Evolutionary conservation across 768 basidiomycete genomes (phyloP).

Genomic region (Phaffia tasmanica): DNA sequence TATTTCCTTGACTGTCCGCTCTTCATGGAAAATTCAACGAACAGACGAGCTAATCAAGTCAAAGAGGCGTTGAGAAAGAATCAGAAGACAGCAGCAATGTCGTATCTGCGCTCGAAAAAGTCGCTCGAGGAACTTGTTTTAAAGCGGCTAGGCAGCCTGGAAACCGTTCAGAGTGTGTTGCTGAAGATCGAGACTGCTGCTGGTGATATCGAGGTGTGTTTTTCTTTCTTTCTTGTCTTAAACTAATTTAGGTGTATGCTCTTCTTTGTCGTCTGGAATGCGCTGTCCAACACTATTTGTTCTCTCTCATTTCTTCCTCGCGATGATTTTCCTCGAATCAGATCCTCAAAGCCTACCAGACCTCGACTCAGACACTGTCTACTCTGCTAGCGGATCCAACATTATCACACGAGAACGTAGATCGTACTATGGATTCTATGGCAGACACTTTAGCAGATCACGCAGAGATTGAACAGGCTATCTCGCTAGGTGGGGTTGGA

Average conservation of each 20-base stretch:
- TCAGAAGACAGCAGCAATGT: constrained; percentile 62
- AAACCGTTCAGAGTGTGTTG: constrained; percentile 63
- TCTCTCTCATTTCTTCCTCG: not conserved
- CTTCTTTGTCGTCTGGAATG: constrained; percentile 2
- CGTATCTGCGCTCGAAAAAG: constrained; percentile 68
- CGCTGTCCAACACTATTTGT: constrained; percentile 10
- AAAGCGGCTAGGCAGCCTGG: constrained; percentile 62
- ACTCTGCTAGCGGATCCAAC: constrained; percentile 68
- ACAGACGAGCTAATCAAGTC: constrained; percentile 58
- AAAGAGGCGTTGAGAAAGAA: constrained; percentile 54
- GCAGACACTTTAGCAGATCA: constrained; percentile 73
- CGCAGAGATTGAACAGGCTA: constrained; percentile 66
- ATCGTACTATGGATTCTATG: constrained; percentile 76
- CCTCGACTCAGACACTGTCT: constrained; percentile 64
- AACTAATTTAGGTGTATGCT: not conserved
- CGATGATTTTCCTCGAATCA: constrained; percentile 32
- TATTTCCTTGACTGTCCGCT: not conserved
- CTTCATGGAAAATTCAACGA: not conserved
- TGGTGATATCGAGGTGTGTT: constrained; percentile 66
- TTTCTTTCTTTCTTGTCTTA: not conserved
- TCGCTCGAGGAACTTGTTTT: constrained; percentile 62
- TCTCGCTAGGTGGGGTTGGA: constrained; percentile 56
- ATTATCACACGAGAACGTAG: constrained; percentile 63
- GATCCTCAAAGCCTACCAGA: constrained; percentile 79
- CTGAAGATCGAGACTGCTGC: constrained; percentile 79